Base-by-base conservation (phyloP, 2,329 filamentous ascomycete genomes). In the Curvularia verruculosa region DNA sequence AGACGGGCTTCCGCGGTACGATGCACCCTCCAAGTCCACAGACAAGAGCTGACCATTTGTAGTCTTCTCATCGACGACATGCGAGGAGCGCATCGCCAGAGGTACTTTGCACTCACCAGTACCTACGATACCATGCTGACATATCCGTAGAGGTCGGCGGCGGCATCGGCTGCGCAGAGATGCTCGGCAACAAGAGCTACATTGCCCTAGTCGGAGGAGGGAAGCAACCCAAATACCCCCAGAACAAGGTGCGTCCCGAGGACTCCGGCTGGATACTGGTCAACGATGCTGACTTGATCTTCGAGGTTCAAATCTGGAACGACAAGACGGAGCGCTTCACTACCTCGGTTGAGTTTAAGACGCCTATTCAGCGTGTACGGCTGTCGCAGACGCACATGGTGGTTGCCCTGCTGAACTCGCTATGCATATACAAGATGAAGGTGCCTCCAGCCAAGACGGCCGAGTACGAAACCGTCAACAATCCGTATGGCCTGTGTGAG, bases 141-240 rank as follows among this genome's bases (percentile, higher is more conserved):
- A 43, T 23, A 3, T n/a, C 41, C 8, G 8, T 23, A 74, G 71
- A 75, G 53, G 61, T 77, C 36, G 74, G 73, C 73, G 91, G 89
- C 18, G 92, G 92, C 45, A 87, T 96, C 62, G 91, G 89, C 39
- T 82, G 91, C 39, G 90, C 89, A 24, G 89, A 92, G 75, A 95
- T 96, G 90, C 87, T 96, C 74, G 90, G 90, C 43, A 89, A 87
- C 65, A 88, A 91, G 51, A 93, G 94, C 78, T 96, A 93, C 75
- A 83, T 97, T 34, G 94, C 91, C 26, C 84, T 98, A 9, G 92
- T 97, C 53, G 93, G 93, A 62, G 94, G 94, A 66, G 92, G 95
- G 47, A 89, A 85, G 67, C 87, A 88, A 57, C 92, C 93, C 51
- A 94, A 94, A 71, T 95, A 92, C 68, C 88, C 92, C 13, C 89